A percentile compares a stretch with the other conserved stretches of the same genome.
These are phyloP conservation scores for Ganoderma boninense DNA, from an alignment of 1,284 basidiomycete species.

Conservation along the genomic window DNA sequence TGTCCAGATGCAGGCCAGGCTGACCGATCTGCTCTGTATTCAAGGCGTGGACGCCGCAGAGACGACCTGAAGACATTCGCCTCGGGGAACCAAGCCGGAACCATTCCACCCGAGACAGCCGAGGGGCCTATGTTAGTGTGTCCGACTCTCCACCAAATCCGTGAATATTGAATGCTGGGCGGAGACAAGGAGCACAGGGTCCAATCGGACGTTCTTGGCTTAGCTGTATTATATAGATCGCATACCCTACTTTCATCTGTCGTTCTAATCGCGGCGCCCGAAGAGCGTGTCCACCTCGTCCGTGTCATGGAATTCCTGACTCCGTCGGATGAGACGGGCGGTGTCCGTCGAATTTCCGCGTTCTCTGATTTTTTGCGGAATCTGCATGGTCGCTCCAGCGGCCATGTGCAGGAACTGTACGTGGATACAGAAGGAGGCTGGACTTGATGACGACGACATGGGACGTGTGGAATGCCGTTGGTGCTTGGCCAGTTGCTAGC, in stretches of 20 bases:
- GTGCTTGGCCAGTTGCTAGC: neutral
- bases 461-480: neutral
- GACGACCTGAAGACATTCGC: slow-evolving; percentile 58
- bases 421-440: neutral
- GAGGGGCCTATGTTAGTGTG: slow-evolving; percentile 53
- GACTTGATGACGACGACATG: neutral
- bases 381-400: neutral
- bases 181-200: neutral
- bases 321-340: neutral
- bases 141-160: slow-evolving; percentile 36
- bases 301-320: neutral
- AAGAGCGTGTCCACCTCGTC: neutral
- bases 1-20: slow-evolving; percentile 9
- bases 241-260: slow-evolving; percentile 15
- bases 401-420: neutral
- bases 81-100: slow-evolving; percentile 49
- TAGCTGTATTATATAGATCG: slow-evolving; percentile 26
- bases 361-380: neutral
- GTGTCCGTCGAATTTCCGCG: neutral
- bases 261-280: slow-evolving; percentile 13
- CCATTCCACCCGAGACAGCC: slow-evolving; percentile 34
- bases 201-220: slow-evolving; percentile 23
- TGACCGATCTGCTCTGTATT: slow-evolving; percentile 11
- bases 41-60: slow-evolving; percentile 68
- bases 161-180: neutral